Evolutionary conservation across 225 moss, liverwort and hornwort species (phyloP), one percentile per base, ranked within the genome.

Genomic region (Lunularia cruciata): DNA sequence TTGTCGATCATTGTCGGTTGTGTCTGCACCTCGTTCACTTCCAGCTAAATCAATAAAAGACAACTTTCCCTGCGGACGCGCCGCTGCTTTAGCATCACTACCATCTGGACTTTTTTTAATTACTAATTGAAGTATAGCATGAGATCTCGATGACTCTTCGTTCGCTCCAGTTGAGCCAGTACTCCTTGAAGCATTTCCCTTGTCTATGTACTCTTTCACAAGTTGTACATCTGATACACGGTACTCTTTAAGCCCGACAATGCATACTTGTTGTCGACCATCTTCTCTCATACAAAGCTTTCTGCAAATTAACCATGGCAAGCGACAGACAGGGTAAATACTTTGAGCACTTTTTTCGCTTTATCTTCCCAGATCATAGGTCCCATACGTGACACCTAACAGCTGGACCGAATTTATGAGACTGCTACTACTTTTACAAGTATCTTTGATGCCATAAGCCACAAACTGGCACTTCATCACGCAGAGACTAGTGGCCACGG

Each of bases 251-350:
- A 98, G 72, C 63, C 98, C 98, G 63, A 98, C 98, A 62, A 98
- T 93, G 79, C 98, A 98, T 66, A 98, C 98, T 88, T 98, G 98
- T 76, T 98, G 98, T 27, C 98, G 87, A 27, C 98, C 98, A 73
- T 98, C 98, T 81, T 98, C 98, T 65, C 98, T 87, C 98, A 98
- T 98, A 62, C 91, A 98, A 55, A 98, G 86, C 74, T 98, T 98
- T 79, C 98, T 98, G 83, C 78, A 86, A 19, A 6, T 13, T 26
- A 46, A 28, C 16, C 16, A 18, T 30, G 1, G 20, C 6, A 31
- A 30, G 16, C 8, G 28, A 2, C 27, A 3, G 14, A 26, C 1
- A 37, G 20, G 39, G 1, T 5, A n/a, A n/a, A n/a, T n/a, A n/a
- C n/a, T n/a, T n/a, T n/a, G n/a, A n/a, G n/a, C n/a, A n/a, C n/a